These are phyloP conservation scores for Ambrosia trifida DNA, from an alignment of 129 eudicot species.

Conservation along the genomic window DNA sequence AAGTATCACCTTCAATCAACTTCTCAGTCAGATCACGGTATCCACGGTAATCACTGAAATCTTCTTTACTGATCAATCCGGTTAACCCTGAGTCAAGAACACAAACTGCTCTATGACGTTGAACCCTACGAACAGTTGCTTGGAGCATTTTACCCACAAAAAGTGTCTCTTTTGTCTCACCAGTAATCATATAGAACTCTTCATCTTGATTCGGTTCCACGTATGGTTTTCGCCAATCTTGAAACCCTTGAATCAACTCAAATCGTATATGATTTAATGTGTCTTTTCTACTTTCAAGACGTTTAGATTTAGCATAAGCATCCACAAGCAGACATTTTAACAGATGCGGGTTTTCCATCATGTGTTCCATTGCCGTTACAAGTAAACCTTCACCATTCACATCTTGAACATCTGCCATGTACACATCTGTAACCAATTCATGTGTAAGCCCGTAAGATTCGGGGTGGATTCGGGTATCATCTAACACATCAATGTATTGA, in stretches of 20 bases:
- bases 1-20: conserved; percentile 75
- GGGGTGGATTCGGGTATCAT: conserved; percentile 93
- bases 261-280: conserved; percentile 54
- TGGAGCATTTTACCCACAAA: conserved; percentile 84
- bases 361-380: conserved; percentile 87
- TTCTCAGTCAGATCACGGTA: conserved; percentile 74
- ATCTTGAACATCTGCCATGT: conserved; percentile 49
- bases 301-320: conserved; percentile 53
- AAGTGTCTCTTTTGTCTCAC: conserved; percentile 75
- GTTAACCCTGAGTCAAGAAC: conserved; percentile 78
- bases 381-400: conserved; percentile 68
- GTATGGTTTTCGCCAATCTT: conserved; percentile 70
- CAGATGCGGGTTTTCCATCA: conserved; percentile 64
- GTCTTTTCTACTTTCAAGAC: conserved; percentile 51
- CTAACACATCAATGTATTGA: conserved; percentile 76
- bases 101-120: conserved; percentile 66
- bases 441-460: conserved; percentile 92
- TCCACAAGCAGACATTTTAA: conserved; percentile 53
- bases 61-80: conserved; percentile 72
- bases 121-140: conserved; percentile 86
- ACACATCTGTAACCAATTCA: conserved; percentile 83
- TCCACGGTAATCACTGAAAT: conserved; percentile 74
- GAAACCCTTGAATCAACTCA: conserved; percentile 89
- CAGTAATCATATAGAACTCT: conserved; percentile 74
- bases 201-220: conserved; percentile 64